Conservation (phyloP, 2,329 filamentous ascomycete species). For the Westerdykella aurantiaca region DNA sequence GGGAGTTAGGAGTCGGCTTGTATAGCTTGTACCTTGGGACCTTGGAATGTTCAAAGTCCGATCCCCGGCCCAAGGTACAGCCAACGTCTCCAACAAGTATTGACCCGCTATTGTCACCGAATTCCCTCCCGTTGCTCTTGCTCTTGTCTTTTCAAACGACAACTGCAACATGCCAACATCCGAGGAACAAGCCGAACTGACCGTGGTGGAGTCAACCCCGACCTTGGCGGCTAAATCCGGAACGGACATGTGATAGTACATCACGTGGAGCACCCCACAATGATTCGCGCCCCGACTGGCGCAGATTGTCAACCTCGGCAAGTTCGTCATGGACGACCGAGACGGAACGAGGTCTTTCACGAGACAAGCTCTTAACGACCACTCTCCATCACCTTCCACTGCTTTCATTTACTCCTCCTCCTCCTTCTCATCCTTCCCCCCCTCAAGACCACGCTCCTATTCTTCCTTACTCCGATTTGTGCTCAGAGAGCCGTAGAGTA, state of each 20-base stretch:
- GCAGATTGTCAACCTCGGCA: conserved; percentile 7
- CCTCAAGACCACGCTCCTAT: background rate
- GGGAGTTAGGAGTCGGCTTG: too few species aligned
- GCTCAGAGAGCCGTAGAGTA: background rate
- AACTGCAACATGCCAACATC: too few species aligned
- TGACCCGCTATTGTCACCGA: too few species aligned
- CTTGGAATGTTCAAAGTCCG: too few species aligned
- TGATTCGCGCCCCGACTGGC: background rate
- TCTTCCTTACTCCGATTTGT: background rate
- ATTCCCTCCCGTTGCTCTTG: too few species aligned
- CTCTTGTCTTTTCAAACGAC: too few species aligned
- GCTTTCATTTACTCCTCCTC: background rate
- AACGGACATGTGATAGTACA: conserved; percentile 4
- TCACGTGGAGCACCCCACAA: conserved; percentile 9
- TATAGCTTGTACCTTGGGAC: too few species aligned
- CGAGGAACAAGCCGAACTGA: too few species aligned
- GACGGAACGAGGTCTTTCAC: conserved; percentile 8
- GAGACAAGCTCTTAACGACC: background rate
- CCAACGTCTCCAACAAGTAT: too few species aligned
- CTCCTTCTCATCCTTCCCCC: background rate
- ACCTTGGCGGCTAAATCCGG: conserved; percentile 3
- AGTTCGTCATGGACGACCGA: conserved; percentile 8
- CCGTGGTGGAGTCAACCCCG: background rate
- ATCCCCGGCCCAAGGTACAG: too few species aligned
- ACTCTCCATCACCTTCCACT: conserved; percentile 2